Percentiles rank a stretch among this genome's conserved stretches.
Conservation (phyloP, 495 filamentous ascomycete genomes). For the Hypoxylon rickii region DNA sequence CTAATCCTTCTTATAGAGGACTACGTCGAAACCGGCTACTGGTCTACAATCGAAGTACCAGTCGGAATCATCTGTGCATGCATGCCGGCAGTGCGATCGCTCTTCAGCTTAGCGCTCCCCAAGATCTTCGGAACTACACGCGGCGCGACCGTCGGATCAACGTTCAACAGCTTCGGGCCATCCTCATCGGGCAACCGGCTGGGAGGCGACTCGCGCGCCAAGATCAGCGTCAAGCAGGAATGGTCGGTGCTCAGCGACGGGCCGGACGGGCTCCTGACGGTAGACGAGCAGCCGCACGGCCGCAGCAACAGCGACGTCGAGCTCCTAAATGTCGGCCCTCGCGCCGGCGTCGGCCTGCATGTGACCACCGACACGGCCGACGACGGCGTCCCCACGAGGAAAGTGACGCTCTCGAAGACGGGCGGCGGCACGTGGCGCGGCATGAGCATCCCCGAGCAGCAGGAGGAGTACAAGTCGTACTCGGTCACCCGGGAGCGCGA, state of each 20-base stretch:
- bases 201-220: slow-evolving; percentile 11
- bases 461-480: slow-evolving; percentile 8
- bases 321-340: slow-evolving; percentile 15
- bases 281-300: neutral
- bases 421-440: slow-evolving; percentile 24
- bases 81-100: slow-evolving; percentile 44
- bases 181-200: slow-evolving; percentile 11
- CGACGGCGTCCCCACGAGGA: slow-evolving; percentile 5
- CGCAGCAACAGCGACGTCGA: slow-evolving; percentile 21
- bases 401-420: slow-evolving; percentile 30
- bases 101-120: slow-evolving; percentile 35
- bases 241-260: slow-evolving; percentile 29
- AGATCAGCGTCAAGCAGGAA: slow-evolving; percentile 29
- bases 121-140: slow-evolving; percentile 32
- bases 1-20: slow-evolving; percentile 29
- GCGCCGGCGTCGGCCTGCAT: neutral
- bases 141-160: slow-evolving; percentile 10
- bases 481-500: neutral
- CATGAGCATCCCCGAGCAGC: slow-evolving; percentile 8
- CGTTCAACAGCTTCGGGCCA: slow-evolving; percentile 16
- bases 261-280: neutral
- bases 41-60: slow-evolving; percentile 49
- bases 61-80: slow-evolving; percentile 48
- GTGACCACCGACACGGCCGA: neutral
- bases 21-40: slow-evolving; percentile 45